A percentile compares a stretch with the other conserved stretches of the same genome.
phyloP scores from a whole-genome alignment of 169 alveolate genomes.

The Plasmodium vivax region DNA sequence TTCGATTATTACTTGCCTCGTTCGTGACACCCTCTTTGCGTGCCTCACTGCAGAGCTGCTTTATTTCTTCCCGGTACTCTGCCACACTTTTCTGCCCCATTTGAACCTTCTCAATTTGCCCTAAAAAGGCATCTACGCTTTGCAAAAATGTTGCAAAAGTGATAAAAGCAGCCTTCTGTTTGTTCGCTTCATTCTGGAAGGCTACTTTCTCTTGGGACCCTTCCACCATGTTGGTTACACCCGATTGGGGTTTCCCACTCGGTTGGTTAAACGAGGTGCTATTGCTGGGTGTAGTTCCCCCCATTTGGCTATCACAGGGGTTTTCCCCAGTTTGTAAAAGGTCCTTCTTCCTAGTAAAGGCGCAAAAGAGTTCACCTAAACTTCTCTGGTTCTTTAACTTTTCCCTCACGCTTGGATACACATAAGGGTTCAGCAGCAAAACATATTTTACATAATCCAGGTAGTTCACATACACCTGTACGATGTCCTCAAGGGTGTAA shows the following conservation, averaged over 20 bases:
- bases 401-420: slow-evolving; percentile 4
- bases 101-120: slow-evolving; percentile 14
- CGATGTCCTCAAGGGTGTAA: slow-evolving; percentile 15
- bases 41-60: not conserved
- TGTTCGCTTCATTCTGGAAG: not conserved
- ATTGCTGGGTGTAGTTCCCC: not conserved
- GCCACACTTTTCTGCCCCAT: not conserved
- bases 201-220: not conserved
- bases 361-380: slow-evolving; percentile 15
- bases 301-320: not conserved
- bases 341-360: slow-evolving; percentile 29
- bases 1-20: not conserved
- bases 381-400: slow-evolving; percentile 6
- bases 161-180: not conserved
- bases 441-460: slow-evolving; percentile 52
- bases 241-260: not conserved
- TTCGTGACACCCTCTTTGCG: not conserved
- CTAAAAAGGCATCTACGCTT: slow-evolving; percentile 44
- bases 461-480: slow-evolving; percentile 30
- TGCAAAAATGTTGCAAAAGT: slow-evolving; percentile 36
- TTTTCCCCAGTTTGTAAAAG: not conserved
- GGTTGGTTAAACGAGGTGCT: too few species aligned
- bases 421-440: slow-evolving; percentile 41
- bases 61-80: not conserved
- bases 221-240: not conserved